Conservation (phyloP, 78 protist genomes). For the Bigelowiella natans region DNA sequence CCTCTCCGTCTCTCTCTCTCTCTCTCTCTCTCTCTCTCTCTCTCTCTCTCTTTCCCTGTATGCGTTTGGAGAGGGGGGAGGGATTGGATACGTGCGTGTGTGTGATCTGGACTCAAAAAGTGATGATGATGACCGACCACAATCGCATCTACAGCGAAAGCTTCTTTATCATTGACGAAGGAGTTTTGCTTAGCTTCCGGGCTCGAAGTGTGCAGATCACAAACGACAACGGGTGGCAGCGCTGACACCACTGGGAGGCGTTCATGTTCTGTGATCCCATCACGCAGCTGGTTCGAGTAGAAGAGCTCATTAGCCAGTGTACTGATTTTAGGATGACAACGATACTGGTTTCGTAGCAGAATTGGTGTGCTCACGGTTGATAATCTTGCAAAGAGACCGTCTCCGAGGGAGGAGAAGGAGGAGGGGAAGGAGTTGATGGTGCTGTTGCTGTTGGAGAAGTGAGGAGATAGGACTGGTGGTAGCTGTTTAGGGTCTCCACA, state of each 20-base stretch:
- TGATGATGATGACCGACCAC: no score
- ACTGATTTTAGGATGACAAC: slow-evolving; percentile 16
- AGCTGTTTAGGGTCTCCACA: slow-evolving; percentile 46
- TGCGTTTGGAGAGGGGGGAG: no score
- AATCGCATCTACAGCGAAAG: no score
- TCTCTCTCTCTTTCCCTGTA: no score
- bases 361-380: not conserved
- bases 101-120: no score
- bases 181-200: no score
- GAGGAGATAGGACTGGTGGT: slow-evolving; percentile 23
- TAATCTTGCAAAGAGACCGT: slow-evolving; percentile 22
- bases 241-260: not conserved
- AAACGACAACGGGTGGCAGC: not conserved
- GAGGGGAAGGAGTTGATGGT: not conserved
- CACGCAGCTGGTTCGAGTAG: not conserved
- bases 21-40: no score
- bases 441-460: not conserved
- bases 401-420: not conserved
- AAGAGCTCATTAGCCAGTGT: slow-evolving; percentile 9
- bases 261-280: not conserved
- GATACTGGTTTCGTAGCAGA: slow-evolving; percentile 16
- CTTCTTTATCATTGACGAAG: no score
- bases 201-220: not conserved
- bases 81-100: no score
- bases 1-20: no score